A percentile compares a stretch with the other conserved stretches of the same genome.
phyloP scores from a whole-genome alignment of 1,139 yeast species.

The Pneumocystis canis region DNA sequence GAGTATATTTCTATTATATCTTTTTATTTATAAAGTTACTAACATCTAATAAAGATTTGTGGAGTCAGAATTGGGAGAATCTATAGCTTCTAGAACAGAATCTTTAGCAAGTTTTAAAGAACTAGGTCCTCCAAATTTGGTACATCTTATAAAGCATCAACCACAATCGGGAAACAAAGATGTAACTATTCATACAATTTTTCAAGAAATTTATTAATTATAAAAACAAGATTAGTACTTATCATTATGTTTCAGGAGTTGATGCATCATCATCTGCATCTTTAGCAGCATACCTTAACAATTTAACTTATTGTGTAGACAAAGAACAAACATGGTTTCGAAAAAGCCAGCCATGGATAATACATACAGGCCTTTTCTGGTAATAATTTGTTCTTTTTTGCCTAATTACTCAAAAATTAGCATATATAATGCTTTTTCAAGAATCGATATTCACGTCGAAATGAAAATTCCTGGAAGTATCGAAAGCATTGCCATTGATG shows the following conservation, averaged over 20 bases:
- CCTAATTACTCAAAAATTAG: constrained; percentile 2
- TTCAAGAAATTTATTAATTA: constrained; percentile 16
- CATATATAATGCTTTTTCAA: constrained; percentile 53
- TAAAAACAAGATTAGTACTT: constrained; percentile 31
- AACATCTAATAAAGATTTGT: constrained; percentile 5
- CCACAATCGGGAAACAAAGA: constrained; percentile 34
- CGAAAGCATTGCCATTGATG: constrained; percentile 54
- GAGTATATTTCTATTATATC: neutral
- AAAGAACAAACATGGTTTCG: constrained; percentile 58
- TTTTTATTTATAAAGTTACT: neutral
- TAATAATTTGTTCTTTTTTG: neutral
- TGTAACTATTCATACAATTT: constrained; percentile 35
- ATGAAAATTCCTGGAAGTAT: constrained; percentile 65
- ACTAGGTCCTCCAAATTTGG: constrained; percentile 83
- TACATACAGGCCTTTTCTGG: constrained; percentile 56
- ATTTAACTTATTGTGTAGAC: constrained; percentile 47
- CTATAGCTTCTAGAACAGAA: constrained; percentile 36
- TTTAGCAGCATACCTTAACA: constrained; percentile 61
- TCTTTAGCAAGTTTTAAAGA: constrained; percentile 36
- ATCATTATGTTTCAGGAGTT: constrained; percentile 56
- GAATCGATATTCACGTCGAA: constrained; percentile 54
- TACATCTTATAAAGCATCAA: constrained; percentile 41
- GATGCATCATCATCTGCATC: constrained; percentile 47
- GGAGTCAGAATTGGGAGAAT: constrained; percentile 37
- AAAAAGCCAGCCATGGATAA: constrained; percentile 61